A percentile compares a stretch with the other conserved stretches of the same genome.
phyloP scores from a whole-genome alignment of 768 basidiomycete genomes.

The Daedaleopsis sinensis region DNA sequence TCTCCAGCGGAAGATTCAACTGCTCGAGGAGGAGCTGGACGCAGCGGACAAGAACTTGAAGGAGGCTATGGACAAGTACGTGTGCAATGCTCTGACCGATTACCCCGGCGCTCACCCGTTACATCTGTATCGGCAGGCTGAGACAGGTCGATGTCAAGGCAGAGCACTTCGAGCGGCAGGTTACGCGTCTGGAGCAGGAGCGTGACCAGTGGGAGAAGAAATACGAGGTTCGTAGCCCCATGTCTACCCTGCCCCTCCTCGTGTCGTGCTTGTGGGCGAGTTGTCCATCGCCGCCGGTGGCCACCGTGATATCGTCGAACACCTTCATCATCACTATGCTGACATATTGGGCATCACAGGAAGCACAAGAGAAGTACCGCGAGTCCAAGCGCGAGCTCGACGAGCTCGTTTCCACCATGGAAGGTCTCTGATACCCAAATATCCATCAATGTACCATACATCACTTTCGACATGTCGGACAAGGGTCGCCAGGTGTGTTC shows the following conservation, averaged over 20 bases:
- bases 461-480: neutral
- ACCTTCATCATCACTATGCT: conserved; percentile 3
- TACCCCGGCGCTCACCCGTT: conserved; percentile 3
- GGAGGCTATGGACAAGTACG: conserved; percentile 95
- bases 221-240: conserved; percentile 68
- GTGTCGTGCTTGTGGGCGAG: neutral
- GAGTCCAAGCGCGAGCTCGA: conserved; percentile 80
- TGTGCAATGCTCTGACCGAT: conserved; percentile 23
- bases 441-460: conserved; percentile 17
- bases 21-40: conserved; percentile 96
- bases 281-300: neutral
- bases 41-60: conserved; percentile 94
- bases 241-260: neutral
- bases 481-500: neutral
- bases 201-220: conserved; percentile 94
- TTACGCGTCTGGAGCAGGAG: conserved; percentile 85
- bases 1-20: conserved; percentile 79
- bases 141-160: conserved; percentile 98
- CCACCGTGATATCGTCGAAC: neutral
- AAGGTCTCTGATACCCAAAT: conserved; percentile 36
- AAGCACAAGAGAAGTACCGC: conserved; percentile 69
- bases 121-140: conserved; percentile 53
- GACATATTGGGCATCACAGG: conserved; percentile 47
- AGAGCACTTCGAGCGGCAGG: conserved; percentile 95
- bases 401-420: conserved; percentile 79